Conservation (phyloP, 2,329 filamentous ascomycete species). For the Cladophialophora psammophila region DNA sequence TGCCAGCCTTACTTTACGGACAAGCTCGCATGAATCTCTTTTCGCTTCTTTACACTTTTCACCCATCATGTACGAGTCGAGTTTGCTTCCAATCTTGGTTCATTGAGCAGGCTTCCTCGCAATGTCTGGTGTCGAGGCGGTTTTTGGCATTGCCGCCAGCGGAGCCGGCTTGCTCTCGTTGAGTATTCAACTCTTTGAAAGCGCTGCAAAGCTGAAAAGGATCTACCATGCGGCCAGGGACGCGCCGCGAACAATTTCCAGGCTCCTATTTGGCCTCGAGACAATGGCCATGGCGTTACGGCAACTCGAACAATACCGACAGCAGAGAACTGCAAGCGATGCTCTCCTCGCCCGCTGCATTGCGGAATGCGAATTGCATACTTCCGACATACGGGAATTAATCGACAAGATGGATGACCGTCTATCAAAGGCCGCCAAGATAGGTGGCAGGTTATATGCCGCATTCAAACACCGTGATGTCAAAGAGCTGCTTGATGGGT, state of each 20-base stretch:
- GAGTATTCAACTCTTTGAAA: constrained; percentile 9
- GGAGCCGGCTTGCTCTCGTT: constrained; percentile 15
- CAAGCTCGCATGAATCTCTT: not conserved
- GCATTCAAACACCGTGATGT: constrained; percentile 17
- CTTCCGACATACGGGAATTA: not conserved
- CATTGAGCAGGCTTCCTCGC: not conserved
- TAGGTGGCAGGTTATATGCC: constrained; percentile 7
- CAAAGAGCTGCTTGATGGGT: constrained; percentile 5
- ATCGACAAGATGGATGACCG: constrained; percentile 6
- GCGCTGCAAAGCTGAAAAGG: constrained; percentile 12
- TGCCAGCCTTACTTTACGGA: not conserved
- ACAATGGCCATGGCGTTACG: constrained; percentile 11
- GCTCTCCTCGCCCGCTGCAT: constrained; percentile 12
- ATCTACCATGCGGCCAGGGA: constrained; percentile 10
- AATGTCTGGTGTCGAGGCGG: constrained; percentile 14
- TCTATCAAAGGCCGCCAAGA: not conserved
- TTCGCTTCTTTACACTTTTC: not conserved
- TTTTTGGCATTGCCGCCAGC: constrained; percentile 9
- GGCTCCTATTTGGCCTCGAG: constrained; percentile 1
- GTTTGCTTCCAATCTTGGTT: not conserved
- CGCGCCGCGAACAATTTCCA: constrained; percentile 6
- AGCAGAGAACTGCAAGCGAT: constrained; percentile 4
- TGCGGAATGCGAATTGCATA: not conserved
- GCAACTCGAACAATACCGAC: constrained; percentile 12
- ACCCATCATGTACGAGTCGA: no score